These are phyloP conservation scores for Cylindrodendrum hubeiense DNA, from an alignment of 2,329 filamentous ascomycete species.

Conservation along the genomic window DNA sequence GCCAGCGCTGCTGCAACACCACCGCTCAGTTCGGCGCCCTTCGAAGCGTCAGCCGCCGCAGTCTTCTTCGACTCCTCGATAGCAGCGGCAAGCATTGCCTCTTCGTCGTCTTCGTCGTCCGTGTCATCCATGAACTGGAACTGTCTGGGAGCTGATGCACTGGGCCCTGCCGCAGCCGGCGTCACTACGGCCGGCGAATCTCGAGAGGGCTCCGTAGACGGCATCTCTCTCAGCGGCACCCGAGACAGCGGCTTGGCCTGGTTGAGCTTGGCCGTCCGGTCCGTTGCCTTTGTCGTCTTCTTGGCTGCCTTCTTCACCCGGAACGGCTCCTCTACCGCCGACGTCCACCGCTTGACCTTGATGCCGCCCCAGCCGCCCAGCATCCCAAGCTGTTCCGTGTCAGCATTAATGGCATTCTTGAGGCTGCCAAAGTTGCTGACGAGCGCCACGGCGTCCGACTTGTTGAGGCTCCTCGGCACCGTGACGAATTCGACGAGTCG, in stretches of 20 bases:
- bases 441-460: slow-evolving; percentile 90
- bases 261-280: slow-evolving; percentile 48
- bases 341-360: slow-evolving; percentile 90
- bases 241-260: slow-evolving; percentile 55
- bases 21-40: slow-evolving; percentile 60
- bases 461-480: slow-evolving; percentile 89
- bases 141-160: slow-evolving; percentile 40
- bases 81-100: slow-evolving; percentile 62
- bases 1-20: slow-evolving; percentile 73
- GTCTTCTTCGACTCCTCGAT: slow-evolving; percentile 61
- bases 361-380: slow-evolving; percentile 96
- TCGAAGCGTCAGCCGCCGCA: slow-evolving; percentile 45
- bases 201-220: slow-evolving; percentile 34
- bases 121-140: slow-evolving; percentile 56
- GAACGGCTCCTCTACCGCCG: slow-evolving; percentile 87
- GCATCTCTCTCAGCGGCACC: slow-evolving; percentile 57
- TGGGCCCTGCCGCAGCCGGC: slow-evolving; percentile 20
- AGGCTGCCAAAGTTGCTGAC: slow-evolving; percentile 94
- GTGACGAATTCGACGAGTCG: slow-evolving; percentile 94
- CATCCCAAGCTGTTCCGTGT: slow-evolving; percentile 84
- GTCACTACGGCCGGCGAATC: slow-evolving; percentile 35
- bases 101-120: slow-evolving; percentile 62
- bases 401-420: slow-evolving; percentile 86
- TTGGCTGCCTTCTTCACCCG: slow-evolving; percentile 78
- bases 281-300: slow-evolving; percentile 44